Evolutionary conservation across 2,329 filamentous ascomycete genomes (phyloP), one percentile per base, ranked within the genome.

Genomic region (Stachybotrys elegans): DNA sequence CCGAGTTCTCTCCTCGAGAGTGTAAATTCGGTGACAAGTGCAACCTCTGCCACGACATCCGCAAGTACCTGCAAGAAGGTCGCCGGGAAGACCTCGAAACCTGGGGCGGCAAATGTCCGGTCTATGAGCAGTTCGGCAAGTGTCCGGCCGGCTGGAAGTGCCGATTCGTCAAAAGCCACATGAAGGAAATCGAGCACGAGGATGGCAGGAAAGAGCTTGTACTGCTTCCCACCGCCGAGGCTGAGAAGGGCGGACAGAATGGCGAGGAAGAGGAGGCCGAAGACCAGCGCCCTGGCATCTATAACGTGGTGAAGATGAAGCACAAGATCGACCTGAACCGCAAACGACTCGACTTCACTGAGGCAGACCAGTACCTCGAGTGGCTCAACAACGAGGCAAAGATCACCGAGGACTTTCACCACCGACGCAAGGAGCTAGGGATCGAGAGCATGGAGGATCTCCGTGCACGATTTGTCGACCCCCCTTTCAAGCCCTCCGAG

Each of bases 141-240:
- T 98, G 93, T 57, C 76, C 79, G 40, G 80, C 85, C 13, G 93
- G 93, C 6, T 98, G 92, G 91, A 95, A 92, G 62, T 98, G 93
- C 62, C 85, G 92, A 19, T 95, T 96, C 59, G 86, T 88, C 25
- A 78, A 78, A 50, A 94, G 88, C 50, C 93, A 98, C 66, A 93
- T 89, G 56, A 76, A 83, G 49, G 92, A 97, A 66, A 67, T 87
- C 20, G 80, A 86, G 51, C 81, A 74, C 17, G 82, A 84, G 43
- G 91, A 95, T 62, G 92, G 90, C 8, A 79, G 79, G 53, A 89
- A 87, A 57, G 92, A 97, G 66, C 68, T 97, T 42, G 73, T 92
- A 4, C 72, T 95, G 40, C 57, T 86, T 17, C 78, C 81, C 39
- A 22, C 23, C 7, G 40, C 44, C n/a, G 45, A 39, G 7, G 43